Evolutionary conservation across 129 eudicot genomes (phyloP).

Genomic region (Rutidosis leptorrhynchoides): DNA sequence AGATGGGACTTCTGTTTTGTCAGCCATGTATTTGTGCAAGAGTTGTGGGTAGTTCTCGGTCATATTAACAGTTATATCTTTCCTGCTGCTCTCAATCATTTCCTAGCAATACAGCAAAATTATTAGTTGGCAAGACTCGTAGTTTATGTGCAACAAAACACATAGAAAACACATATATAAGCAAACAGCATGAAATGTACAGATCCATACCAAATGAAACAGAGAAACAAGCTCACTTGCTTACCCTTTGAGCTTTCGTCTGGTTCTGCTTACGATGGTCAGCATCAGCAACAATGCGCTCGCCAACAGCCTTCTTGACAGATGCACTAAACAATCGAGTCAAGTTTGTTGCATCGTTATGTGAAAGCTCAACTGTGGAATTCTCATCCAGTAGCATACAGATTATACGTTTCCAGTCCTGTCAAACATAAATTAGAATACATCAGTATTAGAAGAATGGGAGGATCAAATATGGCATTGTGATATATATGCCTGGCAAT

Average conservation of each 20-base stretch:
- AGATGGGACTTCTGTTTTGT: slow-evolving; percentile 77
- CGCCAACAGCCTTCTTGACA: slow-evolving; percentile 89
- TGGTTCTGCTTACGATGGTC: slow-evolving; percentile 63
- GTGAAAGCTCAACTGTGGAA: slow-evolving; percentile 78
- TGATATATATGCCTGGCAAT: too few species aligned
- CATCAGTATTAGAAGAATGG: neutral
- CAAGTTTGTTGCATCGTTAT: slow-evolving; percentile 83
- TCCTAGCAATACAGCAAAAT: slow-evolving; percentile 50
- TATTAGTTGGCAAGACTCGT: neutral
- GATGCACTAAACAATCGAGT: slow-evolving; percentile 76
- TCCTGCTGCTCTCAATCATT: slow-evolving; percentile 55
- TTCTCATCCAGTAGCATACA: slow-evolving; percentile 82
- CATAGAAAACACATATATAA: neutral
- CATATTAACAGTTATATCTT: slow-evolving; percentile 67
- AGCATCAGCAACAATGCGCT: slow-evolving; percentile 84
- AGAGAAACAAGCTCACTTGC: too few species aligned
- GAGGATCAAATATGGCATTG: slow-evolving; percentile 6
- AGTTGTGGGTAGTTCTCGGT: slow-evolving; percentile 91
- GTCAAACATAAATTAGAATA: slow-evolving; percentile 27
- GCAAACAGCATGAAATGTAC: slow-evolving; percentile 10
- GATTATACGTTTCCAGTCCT: slow-evolving; percentile 91
- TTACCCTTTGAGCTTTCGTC: slow-evolving; percentile 84
- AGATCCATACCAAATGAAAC: slow-evolving; percentile 14
- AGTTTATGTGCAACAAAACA: neutral
- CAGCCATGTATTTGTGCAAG: slow-evolving; percentile 87